phyloP scores from a whole-genome alignment of 2,329 filamentous ascomycete genomes.

The Parafenestella ontariensis region DNA sequence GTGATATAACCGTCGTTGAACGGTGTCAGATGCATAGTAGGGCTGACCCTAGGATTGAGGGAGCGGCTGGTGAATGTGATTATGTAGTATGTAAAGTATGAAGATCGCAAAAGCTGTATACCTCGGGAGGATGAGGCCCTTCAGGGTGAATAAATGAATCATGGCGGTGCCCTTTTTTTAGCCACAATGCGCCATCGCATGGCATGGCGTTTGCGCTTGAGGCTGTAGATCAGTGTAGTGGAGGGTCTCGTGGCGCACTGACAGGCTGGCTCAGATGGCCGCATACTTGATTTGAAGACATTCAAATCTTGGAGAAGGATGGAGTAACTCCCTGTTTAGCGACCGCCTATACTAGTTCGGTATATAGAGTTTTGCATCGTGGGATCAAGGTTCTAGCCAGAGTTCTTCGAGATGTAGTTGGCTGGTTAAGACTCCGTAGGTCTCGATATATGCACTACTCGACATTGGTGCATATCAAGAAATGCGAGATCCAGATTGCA shows the following conservation, averaged over 20 bases:
- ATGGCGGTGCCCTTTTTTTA: slow-evolving; percentile 6
- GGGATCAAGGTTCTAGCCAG: neutral
- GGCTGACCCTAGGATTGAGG: slow-evolving; percentile 1
- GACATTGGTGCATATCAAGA: neutral
- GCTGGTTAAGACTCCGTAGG: too few relatives aligned
- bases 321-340: neutral
- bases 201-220: neutral
- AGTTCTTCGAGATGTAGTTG: neutral
- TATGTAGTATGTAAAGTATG: slow-evolving; percentile 6
- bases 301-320: neutral
- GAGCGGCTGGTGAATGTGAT: neutral
- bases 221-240: neutral
- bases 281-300: neutral
- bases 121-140: slow-evolving; percentile 4
- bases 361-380: neutral
- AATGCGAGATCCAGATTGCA: neutral
- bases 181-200: slow-evolving; percentile 8
- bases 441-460: too few relatives aligned
- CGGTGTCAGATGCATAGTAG: slow-evolving; percentile 1
- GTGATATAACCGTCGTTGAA: slow-evolving; percentile 1
- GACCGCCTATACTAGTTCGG: neutral
- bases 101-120: slow-evolving; percentile 13
- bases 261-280: slow-evolving; percentile 2
- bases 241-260: neutral
- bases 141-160: slow-evolving; percentile 9